phyloP scores from a whole-genome alignment of 2,329 filamentous ascomycete genomes.

The Monosporascus sp. region DNA sequence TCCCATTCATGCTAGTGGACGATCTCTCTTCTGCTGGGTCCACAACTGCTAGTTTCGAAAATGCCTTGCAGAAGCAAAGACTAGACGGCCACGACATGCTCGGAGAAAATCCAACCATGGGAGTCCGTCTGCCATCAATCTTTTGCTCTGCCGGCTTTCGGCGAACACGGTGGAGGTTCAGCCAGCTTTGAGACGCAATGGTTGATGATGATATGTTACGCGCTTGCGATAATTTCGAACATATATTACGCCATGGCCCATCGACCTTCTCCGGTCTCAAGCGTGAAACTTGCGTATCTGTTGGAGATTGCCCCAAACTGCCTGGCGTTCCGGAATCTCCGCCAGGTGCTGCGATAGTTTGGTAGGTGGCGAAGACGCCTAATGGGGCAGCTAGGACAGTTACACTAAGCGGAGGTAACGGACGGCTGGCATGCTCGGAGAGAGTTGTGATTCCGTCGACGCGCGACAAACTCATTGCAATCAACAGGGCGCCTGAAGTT shows the following conservation, averaged over 20 bases:
- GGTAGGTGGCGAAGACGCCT: slow-evolving; percentile 42
- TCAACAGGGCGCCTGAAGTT: slow-evolving; percentile 48
- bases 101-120: slow-evolving; percentile 29
- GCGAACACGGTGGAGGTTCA: slow-evolving; percentile 44
- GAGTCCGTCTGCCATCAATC: slow-evolving; percentile 36
- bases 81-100: slow-evolving; percentile 50
- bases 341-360: slow-evolving; percentile 27
- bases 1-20: slow-evolving; percentile 33
- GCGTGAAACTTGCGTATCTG: slow-evolving; percentile 43
- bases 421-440: slow-evolving; percentile 37
- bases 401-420: slow-evolving; percentile 35
- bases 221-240: slow-evolving; percentile 45
- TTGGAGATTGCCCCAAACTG: slow-evolving; percentile 43
- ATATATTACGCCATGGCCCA: slow-evolving; percentile 45
- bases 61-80: slow-evolving; percentile 47
- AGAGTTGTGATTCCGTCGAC: slow-evolving; percentile 43
- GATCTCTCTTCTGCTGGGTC: slow-evolving; percentile 35
- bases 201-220: slow-evolving; percentile 41
- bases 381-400: slow-evolving; percentile 51
- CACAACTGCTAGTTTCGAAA: slow-evolving; percentile 35
- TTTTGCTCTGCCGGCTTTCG: slow-evolving; percentile 38
- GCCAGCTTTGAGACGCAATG: slow-evolving; percentile 40
- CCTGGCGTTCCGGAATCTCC: slow-evolving; percentile 29
- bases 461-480: slow-evolving; percentile 43
- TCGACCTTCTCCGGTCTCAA: slow-evolving; percentile 35